phyloP scores from a whole-genome alignment of 257 asterid species.

The Capsicum chinense region DNA sequence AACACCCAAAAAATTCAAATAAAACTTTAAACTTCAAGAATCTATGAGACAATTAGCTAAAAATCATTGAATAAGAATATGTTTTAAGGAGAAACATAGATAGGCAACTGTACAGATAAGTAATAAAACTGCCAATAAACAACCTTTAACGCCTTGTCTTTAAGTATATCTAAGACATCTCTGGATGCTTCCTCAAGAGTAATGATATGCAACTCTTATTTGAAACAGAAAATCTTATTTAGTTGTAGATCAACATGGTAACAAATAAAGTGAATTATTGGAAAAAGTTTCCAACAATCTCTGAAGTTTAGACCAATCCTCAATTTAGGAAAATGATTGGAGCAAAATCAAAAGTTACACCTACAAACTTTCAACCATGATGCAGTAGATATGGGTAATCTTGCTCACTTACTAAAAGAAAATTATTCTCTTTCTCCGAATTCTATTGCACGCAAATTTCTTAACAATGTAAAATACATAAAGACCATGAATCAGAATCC shows the following conservation, averaged over 20 bases:
- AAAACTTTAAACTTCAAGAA: constrained; percentile 1
- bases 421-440: background rate
- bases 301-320: background rate
- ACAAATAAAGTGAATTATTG: background rate
- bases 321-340: background rate
- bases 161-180: constrained; percentile 76
- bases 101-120: constrained; percentile 10
- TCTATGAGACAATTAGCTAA: background rate
- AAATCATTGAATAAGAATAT: background rate
- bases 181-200: constrained; percentile 91
- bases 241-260: background rate
- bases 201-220: constrained; percentile 73
- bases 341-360: background rate
- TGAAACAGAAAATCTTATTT: constrained; percentile 32
- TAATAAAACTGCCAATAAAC: background rate
- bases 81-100: constrained; percentile 26
- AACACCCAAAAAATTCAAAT: background rate
- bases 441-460: too few relatives aligned
- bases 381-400: background rate
- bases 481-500: too few relatives aligned
- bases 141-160: constrained; percentile 94
- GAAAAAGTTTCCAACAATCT: background rate
- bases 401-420: background rate
- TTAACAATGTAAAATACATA: too few relatives aligned
- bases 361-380: background rate